Evolutionary conservation across 805 yeast species (phyloP).

Genomic region (Lipomyces yamanashiensis): DNA sequence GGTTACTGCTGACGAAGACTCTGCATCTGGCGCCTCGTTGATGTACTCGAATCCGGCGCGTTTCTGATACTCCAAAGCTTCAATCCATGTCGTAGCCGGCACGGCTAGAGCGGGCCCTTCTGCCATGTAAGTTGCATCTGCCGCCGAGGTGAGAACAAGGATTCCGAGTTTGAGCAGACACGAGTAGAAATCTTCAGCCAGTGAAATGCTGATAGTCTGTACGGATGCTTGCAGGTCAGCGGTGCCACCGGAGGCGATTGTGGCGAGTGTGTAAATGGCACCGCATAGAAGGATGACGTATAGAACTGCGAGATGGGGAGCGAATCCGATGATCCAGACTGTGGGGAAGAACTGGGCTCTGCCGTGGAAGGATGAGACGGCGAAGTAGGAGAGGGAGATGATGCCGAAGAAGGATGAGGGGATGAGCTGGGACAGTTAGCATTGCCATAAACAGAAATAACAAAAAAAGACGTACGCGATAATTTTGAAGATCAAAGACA

Average conservation of each 20-base stretch:
- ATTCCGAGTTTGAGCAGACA: slow-evolving; percentile 63
- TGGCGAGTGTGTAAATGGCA: slow-evolving; percentile 60
- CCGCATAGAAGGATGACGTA: slow-evolving; percentile 57
- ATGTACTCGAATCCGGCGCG: slow-evolving; percentile 32
- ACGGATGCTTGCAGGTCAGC: slow-evolving; percentile 49
- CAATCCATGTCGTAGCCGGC: slow-evolving; percentile 61
- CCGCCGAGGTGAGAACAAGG: slow-evolving; percentile 68
- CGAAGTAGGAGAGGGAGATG: slow-evolving; percentile 55
- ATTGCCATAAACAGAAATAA: not conserved
- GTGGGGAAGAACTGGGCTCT: slow-evolving; percentile 57
- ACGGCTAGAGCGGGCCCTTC: slow-evolving; percentile 57
- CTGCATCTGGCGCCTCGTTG: slow-evolving; percentile 20
- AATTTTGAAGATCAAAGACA: slow-evolving; percentile 55
- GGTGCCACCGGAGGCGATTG: slow-evolving; percentile 57
- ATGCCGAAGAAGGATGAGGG: slow-evolving; percentile 67
- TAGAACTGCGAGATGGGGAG: slow-evolving; percentile 67
- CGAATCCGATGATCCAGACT: slow-evolving; percentile 60
- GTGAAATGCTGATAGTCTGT: slow-evolving; percentile 43
- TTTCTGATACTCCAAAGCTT: slow-evolving; percentile 43
- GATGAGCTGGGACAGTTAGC: slow-evolving; percentile 48
- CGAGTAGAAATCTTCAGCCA: slow-evolving; percentile 69
- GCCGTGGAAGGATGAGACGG: slow-evolving; percentile 50
- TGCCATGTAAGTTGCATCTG: slow-evolving; percentile 65
- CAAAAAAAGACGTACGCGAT: slow-evolving; percentile 45
- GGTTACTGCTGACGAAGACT: not conserved